Conservation (phyloP, 345 rosid species). For the Conringia planisiliqua region DNA sequence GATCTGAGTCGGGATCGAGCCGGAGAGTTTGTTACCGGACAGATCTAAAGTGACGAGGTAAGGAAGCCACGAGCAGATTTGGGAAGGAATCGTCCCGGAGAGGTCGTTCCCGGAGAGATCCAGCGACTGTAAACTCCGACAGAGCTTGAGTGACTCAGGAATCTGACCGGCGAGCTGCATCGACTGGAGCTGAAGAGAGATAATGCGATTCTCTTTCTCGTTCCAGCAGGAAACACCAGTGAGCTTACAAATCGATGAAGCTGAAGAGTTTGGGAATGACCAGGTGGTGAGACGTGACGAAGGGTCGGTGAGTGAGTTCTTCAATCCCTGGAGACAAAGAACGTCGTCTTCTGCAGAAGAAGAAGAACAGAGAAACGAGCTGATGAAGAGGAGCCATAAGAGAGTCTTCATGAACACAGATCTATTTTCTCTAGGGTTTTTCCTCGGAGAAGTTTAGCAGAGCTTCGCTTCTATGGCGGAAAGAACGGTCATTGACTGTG, state of each 20-base stretch:
- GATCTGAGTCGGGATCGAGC: conserved; percentile 51
- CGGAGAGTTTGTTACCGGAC: conserved; percentile 45
- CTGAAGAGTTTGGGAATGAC: conserved; percentile 48
- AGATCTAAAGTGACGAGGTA: conserved; percentile 56
- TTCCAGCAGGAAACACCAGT: conserved; percentile 90
- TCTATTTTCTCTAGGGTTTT: conserved; percentile 19
- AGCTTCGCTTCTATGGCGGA: conserved; percentile 35
- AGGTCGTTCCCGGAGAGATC: conserved; percentile 56
- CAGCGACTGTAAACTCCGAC: conserved; percentile 45
- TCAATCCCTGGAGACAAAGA: conserved; percentile 52
- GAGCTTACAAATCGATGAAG: conserved; percentile 58
- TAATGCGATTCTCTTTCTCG: conserved; percentile 60
- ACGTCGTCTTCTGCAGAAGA: conserved; percentile 49
- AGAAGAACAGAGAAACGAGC: not conserved
- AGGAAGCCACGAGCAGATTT: conserved; percentile 62
- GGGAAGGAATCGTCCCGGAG: conserved; percentile 52
- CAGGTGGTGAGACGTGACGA: conserved; percentile 29
- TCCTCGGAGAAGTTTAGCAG: not conserved
- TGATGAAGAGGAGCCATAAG: not conserved
- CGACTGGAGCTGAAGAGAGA: conserved; percentile 48
- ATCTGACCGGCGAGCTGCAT: conserved; percentile 62
- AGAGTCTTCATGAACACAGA: conserved; percentile 31
- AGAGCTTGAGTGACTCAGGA: conserved; percentile 58
- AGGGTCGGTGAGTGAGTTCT: conserved; percentile 48
- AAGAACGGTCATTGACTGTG: conserved; percentile 23